Base-by-base conservation (phyloP, 306 rosid species). In the Dryas alaskensis region DNA sequence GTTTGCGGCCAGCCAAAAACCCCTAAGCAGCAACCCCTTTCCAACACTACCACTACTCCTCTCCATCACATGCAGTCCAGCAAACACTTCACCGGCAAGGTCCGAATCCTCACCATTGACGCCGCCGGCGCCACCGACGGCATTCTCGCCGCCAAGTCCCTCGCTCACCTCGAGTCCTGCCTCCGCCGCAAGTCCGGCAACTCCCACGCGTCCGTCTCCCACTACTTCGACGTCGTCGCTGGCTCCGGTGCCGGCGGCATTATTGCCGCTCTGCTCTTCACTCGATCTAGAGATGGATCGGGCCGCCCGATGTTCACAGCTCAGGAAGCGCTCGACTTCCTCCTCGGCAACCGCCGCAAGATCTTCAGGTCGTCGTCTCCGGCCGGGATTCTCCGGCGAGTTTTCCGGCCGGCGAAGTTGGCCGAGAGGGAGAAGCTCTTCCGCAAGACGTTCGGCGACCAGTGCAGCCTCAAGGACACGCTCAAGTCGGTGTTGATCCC, bases 91-190 rank as follows among this genome's bases (percentile, higher is more conserved):
- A 31, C 78, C 19, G 96, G 96, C 0, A 93, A 87, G 60, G 98
- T 93, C 25, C 78, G 97, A 31, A 79, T 93, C 82, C 87, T 93
- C 67, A 75, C 88, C 85, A 91, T 93, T 46, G 98, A 93, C 77
- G 97, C 97, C 0, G 80, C 81, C 65, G 96, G 96, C 0, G 75
- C 91, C 79, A 93, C 98, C 68, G 92, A 88, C 51, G 98, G 98
- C 16, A 79, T 93, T 68, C 91, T 93, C 4, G 96, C 98, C 9
- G 96, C 96, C 9, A 87, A 81, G 2, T 74, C 98, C 7, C 94
- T 93, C 3, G 79, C 83, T 0, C 89, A 81, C 60, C 90, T 93
- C 16, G 98, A 93, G 73, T 39, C 89, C 65, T 85, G 73, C 74
- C 81, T 93, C 62, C 85, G 87, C 11, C 72, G 78, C 5, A 88